phyloP scores from a whole-genome alignment of 257 asterid species.

The Sherardia arvensis region DNA sequence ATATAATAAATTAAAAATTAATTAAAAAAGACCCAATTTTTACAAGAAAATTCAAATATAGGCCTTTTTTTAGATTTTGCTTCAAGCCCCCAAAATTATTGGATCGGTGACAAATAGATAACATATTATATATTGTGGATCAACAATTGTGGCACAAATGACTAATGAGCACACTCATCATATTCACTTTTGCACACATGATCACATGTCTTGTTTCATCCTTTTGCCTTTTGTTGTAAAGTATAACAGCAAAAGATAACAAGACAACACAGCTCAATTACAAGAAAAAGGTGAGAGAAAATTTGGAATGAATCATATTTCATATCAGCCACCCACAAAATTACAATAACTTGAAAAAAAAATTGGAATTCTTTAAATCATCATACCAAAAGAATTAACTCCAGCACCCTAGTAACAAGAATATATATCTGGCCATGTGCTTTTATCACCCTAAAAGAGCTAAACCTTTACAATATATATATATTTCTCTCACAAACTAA shows the following conservation, averaged over 20 bases:
- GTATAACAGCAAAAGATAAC: neutral
- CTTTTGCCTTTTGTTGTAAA: neutral
- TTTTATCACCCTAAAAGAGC: constrained; percentile 45
- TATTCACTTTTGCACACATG: neutral
- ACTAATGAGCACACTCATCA: too few species aligned
- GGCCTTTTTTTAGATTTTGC: too few species aligned
- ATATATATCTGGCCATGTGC: constrained; percentile 24
- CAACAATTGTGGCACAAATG: too few species aligned
- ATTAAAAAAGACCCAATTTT: too few species aligned
- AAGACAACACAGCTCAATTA: too few species aligned
- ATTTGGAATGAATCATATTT: constrained; percentile 4
- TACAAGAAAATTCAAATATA: too few species aligned
- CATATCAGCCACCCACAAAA: constrained; percentile 17
- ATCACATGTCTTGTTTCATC: neutral
- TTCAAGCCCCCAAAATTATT: too few species aligned
- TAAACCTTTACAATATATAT: constrained; percentile 56
- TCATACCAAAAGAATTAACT: constrained; percentile 25
- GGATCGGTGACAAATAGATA: too few species aligned
- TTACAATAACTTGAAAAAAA: constrained; percentile 15
- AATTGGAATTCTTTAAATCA: constrained; percentile 8
- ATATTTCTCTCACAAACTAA: constrained; percentile 41
- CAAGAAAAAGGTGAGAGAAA: neutral
- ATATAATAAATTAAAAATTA: too few species aligned
- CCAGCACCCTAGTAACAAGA: constrained; percentile 34
- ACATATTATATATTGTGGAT: too few species aligned